Evolutionary conservation across 202 grass and related monocot genomes (phyloP), one percentile per base, ranked within the genome.

Genomic region (Brachypodium distachyon): DNA sequence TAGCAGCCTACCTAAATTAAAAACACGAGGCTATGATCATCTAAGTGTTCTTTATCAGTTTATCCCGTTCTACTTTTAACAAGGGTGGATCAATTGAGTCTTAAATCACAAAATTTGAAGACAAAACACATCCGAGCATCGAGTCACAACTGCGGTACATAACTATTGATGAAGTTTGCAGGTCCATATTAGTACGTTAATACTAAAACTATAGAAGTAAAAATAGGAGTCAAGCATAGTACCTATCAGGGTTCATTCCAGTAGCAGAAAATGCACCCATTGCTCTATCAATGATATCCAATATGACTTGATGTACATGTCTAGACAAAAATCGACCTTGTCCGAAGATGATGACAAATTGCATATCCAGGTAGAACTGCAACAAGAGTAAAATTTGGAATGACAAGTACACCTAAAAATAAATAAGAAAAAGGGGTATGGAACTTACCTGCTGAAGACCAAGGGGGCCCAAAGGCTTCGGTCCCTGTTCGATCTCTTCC

Each of bases 361-460:
- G 96, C 96, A 99, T 99, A 85, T 98, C 95, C 87, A 98, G 61
- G 42, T 95, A 98, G 76, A 98, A 98, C 95, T 98, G 80, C 84
- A 86, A 55, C 41, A 62, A 77, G 71, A 28, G 18, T 27, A 82
- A 40, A 17, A 48, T 41, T 54, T 18, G 46, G 79, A 78, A 72
- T 17, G 56, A 81, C 10, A 57, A 12, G 23, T 81, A 44, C 14
- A 63, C n/a, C 68, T 57, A 54, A 53, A 28, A 74, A 6, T 13
- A 28, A 74, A 6, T 13, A 76, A 72, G 41, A 38, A 54, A 63
- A 51, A 4, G 47, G 28, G 66, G 12, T 39, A 47, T 73, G 40
- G 31, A 70, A 27, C 36, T 77, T 90, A 95, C 95, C 72, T 95
- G 89, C 70, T 95, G 95, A 72, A 98, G 87, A 33, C 95, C 91